Evolutionary conservation across 2,329 filamentous ascomycete genomes (phyloP).

Genomic region (Sarocladium oryzae): DNA sequence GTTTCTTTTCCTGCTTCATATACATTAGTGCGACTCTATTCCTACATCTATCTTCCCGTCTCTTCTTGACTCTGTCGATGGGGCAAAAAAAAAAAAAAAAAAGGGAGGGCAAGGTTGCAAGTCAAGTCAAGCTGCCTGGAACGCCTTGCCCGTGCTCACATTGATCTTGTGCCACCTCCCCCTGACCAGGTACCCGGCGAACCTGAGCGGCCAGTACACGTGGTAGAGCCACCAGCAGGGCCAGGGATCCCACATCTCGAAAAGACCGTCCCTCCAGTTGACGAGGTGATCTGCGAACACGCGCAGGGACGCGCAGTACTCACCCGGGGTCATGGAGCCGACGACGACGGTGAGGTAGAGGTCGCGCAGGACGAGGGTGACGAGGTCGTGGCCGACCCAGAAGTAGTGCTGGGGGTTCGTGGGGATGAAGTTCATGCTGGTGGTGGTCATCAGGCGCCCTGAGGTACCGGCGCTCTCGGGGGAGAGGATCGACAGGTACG

Average conservation of each 20-base stretch:
- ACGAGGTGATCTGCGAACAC: conserved; percentile 30
- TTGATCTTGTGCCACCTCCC: conserved; percentile 60
- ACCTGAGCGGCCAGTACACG: conserved; percentile 47
- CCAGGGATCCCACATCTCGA: conserved; percentile 47
- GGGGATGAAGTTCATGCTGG: conserved; percentile 16
- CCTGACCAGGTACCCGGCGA: conserved; percentile 35
- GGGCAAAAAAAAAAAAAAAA: too few relatives aligned
- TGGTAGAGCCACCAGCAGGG: conserved; percentile 53
- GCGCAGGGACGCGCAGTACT: conserved; percentile 18
- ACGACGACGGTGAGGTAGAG: conserved; percentile 26
- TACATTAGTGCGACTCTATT: too few relatives aligned
- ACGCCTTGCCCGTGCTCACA: conserved; percentile 50
- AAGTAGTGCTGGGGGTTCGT: conserved; percentile 34
- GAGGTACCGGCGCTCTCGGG: not conserved
- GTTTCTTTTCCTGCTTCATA: too few relatives aligned
- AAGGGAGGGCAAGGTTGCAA: not conserved
- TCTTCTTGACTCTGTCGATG: too few relatives aligned
- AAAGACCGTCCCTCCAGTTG: conserved; percentile 49
- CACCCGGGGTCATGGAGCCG: conserved; percentile 15
- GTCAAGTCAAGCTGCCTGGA: conserved; percentile 15
- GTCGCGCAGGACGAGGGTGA: conserved; percentile 42
- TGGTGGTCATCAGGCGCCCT: too few relatives aligned
- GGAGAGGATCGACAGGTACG: conserved; percentile 45
- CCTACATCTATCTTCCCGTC: too few relatives aligned
- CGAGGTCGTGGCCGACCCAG: conserved; percentile 63